phyloP scores from a whole-genome alignment of 306 rosid species.

The Cicer bijugum region DNA sequence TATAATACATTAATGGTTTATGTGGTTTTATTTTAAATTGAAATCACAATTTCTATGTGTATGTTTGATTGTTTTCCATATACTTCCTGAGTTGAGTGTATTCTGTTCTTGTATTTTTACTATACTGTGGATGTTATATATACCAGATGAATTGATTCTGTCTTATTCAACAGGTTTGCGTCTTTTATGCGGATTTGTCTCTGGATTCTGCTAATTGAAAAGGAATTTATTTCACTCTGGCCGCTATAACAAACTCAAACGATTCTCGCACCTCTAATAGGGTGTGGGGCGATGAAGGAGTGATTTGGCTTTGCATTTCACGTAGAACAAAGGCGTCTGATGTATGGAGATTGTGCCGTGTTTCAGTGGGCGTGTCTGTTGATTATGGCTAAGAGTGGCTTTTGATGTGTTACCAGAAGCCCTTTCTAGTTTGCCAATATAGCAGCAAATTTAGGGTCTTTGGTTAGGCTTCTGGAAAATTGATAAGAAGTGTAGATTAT shows the following conservation, averaged over 20 bases:
- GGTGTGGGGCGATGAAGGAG: conserved; percentile 95
- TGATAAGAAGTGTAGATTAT: conserved; percentile 47
- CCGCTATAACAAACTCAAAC: conserved; percentile 66
- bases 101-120: conserved; percentile 24
- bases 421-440: conserved; percentile 42
- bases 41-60: conserved; percentile 7
- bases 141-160: not conserved
- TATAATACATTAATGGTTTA: conserved; percentile 11
- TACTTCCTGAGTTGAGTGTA: not conserved
- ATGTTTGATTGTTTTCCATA: not conserved
- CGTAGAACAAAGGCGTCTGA: conserved; percentile 76
- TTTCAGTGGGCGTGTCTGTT: conserved; percentile 80
- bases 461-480: conserved; percentile 53
- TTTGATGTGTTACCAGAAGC: conserved; percentile 51
- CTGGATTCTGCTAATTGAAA: conserved; percentile 56
- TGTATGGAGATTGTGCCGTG: conserved; percentile 96
- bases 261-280: conserved; percentile 89
- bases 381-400: conserved; percentile 89
- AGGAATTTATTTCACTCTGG: conserved; percentile 89
- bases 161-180: conserved; percentile 56
- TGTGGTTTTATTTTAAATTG: not conserved
- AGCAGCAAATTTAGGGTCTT: conserved; percentile 35
- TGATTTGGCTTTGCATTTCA: conserved; percentile 61
- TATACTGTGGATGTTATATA: conserved; percentile 24
- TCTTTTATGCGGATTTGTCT: conserved; percentile 58